Percentiles rank a stretch among this genome's conserved stretches.
Conservation (phyloP, 208 protist species). For the Crithidia brevicula region DNA sequence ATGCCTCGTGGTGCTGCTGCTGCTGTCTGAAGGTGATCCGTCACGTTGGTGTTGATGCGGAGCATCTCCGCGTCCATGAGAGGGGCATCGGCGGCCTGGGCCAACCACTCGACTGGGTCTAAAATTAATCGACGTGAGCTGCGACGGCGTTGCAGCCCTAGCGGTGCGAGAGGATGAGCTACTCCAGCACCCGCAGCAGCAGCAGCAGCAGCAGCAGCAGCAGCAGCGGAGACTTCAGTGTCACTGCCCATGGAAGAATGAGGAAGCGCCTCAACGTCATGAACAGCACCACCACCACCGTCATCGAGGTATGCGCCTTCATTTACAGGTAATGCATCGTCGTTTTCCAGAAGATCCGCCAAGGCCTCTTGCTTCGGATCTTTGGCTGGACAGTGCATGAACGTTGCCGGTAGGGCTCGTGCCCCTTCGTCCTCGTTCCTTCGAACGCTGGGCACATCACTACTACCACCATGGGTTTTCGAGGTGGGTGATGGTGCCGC, state of each 20-base stretch:
- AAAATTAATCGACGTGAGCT: conserved; percentile 31
- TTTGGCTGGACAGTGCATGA: no score
- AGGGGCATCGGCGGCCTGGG: conserved; percentile 40
- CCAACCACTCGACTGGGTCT: conserved; percentile 62
- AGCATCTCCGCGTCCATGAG: conserved; percentile 47
- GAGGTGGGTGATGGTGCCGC: no score
- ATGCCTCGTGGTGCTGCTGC: no score
- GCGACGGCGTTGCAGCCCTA: neutral
- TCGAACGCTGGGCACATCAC: no score
- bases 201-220: neutral
- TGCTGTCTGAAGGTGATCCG: conserved; percentile 13
- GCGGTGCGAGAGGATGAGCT: neutral
- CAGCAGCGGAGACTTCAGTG: no score
- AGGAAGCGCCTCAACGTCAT: no score
- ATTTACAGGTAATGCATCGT: no score
- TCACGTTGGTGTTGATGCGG: conserved; percentile 6
- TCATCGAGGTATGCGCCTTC: no score
- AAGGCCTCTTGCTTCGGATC: conserved; percentile 4
- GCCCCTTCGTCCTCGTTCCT: no score
- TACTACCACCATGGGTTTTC: no score
- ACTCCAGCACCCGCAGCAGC: neutral
- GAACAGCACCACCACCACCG: neutral
- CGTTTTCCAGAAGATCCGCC: neutral
- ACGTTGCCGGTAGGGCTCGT: no score
- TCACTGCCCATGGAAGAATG: no score